Evolutionary conservation across 441 rosid species (phyloP).

Genomic region (Aleurites moluccanus): DNA sequence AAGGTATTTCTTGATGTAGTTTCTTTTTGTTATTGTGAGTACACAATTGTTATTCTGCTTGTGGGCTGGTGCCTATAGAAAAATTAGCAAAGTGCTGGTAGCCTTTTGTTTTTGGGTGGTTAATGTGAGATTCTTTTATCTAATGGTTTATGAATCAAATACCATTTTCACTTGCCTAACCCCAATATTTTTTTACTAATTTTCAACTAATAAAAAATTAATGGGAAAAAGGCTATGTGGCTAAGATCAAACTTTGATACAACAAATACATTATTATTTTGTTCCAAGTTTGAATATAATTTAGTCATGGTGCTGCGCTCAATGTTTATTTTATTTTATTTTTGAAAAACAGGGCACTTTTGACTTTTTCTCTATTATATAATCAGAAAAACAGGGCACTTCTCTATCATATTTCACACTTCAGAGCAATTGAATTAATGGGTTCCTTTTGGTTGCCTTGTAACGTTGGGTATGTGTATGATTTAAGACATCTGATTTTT

Average conservation of each 20-base stretch:
- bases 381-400: background rate
- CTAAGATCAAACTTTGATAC: background rate
- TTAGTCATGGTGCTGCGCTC: background rate
- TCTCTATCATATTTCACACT: background rate
- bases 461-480: background rate
- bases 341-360: background rate
- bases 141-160: background rate
- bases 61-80: conserved; percentile 13
- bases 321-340: background rate
- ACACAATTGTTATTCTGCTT: conserved; percentile 1
- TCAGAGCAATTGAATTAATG: background rate
- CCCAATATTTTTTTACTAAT: background rate
- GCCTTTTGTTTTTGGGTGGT: background rate
- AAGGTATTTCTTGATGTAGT: background rate
- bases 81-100: background rate
- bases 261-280: background rate
- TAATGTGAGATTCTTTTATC: background rate
- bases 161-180: background rate
- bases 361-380: conserved; percentile 11
- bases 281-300: background rate
- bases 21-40: background rate
- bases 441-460: background rate
- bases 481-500: background rate
- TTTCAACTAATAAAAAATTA: background rate
- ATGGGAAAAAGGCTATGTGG: background rate